Base-by-base conservation (phyloP, 2,329 filamentous ascomycete species). In the Apiospora aurea region DNA sequence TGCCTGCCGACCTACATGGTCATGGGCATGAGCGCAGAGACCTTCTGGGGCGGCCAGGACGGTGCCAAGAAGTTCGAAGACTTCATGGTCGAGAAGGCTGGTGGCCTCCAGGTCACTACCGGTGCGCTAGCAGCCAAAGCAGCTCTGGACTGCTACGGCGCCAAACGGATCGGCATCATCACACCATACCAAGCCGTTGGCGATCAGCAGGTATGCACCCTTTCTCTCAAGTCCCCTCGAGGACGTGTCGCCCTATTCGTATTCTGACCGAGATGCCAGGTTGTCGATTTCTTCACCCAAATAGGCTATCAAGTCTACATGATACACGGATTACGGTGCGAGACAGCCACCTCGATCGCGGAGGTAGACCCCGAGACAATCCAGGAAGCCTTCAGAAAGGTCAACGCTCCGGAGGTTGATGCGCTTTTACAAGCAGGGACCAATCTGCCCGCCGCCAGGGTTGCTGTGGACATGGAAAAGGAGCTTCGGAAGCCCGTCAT, bases 11-110 rank as follows among this genome's bases (percentile, higher is more conserved):
- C 79, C 43, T 80, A 76, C 74, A 74, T 80, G 71, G 79, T 80
- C 41, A 80, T 80, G 79, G 78, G 79, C 26, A 81, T 80, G 78
- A 77, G 74, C 5, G 78, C 78, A 1, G 79, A 80, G 74, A 80
- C 78, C 3, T 80, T 80, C 74, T 80, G 79, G 79, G 79, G 78
- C 21, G 78, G 79, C 13, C 75, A 75, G 64, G 74, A 74, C n/a
- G 78, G 79, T 14, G 79, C 79, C 11, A 72, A 74, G 11, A 75
- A 79, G 68, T 80, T 80, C 69, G 77, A 78, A 26, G 74, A 74
- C 13, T 78, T 79, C 67, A 81, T 81, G 79, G 73, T 71, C 26
- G 75, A 78, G 53, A 75, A 78, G 14, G 77, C 77, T 5, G 75
- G 76, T 16, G 79, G 78, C 1, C 71, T 81, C 4, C 74, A 76